Evolutionary conservation across 2,329 filamentous ascomycete genomes (phyloP), one percentile per base, ranked within the genome.

Genomic region (Calonectria multiphialidica): DNA sequence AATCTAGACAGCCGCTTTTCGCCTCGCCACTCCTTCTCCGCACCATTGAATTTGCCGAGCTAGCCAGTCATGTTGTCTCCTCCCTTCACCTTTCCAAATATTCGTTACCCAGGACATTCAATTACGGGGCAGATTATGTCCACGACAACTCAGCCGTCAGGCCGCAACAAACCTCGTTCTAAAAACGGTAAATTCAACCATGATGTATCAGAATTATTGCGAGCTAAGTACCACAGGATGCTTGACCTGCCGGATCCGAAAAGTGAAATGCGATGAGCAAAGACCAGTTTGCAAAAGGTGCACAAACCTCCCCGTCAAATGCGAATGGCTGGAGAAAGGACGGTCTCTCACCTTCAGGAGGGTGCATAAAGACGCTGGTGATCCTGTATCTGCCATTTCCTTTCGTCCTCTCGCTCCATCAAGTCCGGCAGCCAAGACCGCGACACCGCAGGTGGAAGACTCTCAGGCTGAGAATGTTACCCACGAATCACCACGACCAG

Each of bases 241-340:
- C 59, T 33, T 78, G 33, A 78, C 76, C 1, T 78, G 76, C 30
- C 76, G 76, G 7, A 75, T 78, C 9, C 75, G 76, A 8, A 78
- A 78, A 35, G 76, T 78, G 33, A 78, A 78, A 30, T 78, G 76
- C 33, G 76, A 78, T 3, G 76, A 78, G 44, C 64, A 30, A 30
- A 63, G 76, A 4, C 76, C 76, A 0, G 50, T 76, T 16, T 78
- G 76, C 49, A 57, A 72, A 23, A 53, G 75, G 66, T 78, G 76
- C 12, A 66, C 73, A 28, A 75, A 72, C 18, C 66, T 75, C 13
- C 72, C 76, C 0, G 66, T 73, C 2, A 73, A 75, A 35, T 78
- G 76, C 18, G 76, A 78, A 44, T 78, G 76, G 76, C 66, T 78
- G 28, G 73, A 76, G 37, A 70, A 73, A 0, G 76, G 76, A 0